Evolutionary conservation across 2,329 filamentous ascomycete genomes (phyloP).

Genomic region (Byssoonygena ceratinophila): DNA sequence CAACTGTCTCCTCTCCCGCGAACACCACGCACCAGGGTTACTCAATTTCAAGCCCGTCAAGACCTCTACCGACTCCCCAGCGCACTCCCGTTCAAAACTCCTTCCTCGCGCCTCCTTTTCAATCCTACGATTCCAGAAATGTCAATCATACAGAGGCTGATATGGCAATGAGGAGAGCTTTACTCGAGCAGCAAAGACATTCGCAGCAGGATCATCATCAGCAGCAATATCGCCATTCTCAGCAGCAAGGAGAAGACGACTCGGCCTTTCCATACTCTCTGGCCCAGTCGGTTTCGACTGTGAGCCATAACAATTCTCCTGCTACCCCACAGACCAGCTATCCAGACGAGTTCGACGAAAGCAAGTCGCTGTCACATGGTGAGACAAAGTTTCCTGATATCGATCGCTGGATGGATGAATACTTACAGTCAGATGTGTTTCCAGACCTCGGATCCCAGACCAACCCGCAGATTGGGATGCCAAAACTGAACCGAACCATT

Average conservation of each 20-base stretch:
- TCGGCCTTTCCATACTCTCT: conserved; percentile 44
- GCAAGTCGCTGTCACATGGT: conserved; percentile 45
- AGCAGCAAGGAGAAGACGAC: conserved; percentile 38
- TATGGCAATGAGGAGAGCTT: conserved; percentile 49
- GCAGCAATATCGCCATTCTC: conserved; percentile 31
- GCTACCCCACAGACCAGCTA: conserved; percentile 50
- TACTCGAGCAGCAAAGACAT: conserved; percentile 40
- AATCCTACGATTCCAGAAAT: conserved; percentile 38
- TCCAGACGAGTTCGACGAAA: conserved; percentile 43
- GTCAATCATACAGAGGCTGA: conserved; percentile 40
- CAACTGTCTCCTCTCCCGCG: conserved; percentile 21
- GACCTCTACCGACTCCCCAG: conserved; percentile 46
- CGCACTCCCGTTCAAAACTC: conserved; percentile 45
- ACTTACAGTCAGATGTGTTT: conserved; percentile 54
- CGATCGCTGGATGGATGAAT: conserved; percentile 47
- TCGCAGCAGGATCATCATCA: conserved; percentile 18
- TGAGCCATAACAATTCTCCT: conserved; percentile 51
- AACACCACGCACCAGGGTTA: conserved; percentile 2
- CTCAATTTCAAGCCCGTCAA: conserved; percentile 35
- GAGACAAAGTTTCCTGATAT: conserved; percentile 36
- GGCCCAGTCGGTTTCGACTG: conserved; percentile 47
- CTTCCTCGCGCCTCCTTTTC: conserved; percentile 39
- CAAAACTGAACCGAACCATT: conserved; percentile 76
- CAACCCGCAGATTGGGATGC: conserved; percentile 40
- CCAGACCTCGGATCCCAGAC: conserved; percentile 41